Evolutionary conservation across 140 eudicot genomes (phyloP), one percentile per base, ranked within the genome.

Genomic region (Ambrosia hybrid): DNA sequence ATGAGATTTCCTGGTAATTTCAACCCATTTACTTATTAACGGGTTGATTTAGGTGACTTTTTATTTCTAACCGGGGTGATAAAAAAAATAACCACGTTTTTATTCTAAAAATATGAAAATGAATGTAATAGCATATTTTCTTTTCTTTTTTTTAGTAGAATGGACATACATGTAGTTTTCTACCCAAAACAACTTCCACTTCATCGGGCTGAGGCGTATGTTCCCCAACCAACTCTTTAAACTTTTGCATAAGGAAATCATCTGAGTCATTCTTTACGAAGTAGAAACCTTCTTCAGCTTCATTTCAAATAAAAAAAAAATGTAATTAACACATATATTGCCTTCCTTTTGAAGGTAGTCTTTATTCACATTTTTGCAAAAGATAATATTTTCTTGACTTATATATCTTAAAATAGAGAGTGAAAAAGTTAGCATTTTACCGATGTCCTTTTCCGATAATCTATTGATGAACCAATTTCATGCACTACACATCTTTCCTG

Each of bases 181-280:
- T 84, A 15, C 98, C 98, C 98, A 93, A 89, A 68, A 93, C 96
- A 62, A 93, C 98, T 81, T 93, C 98, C n/a, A 83, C 98, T 74
- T 82, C 98, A 38, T 82, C 86, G 30, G 89, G 88, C 21, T 43
- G 60, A 61, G 84, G 75, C 69, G 49, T 61, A 21, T 80, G 68
- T 55, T 86, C 87, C 66, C 93, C 98, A 39, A 84, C 79, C 17
- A 93, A 79, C 36, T 83, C 82, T 72, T 80, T 81, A 71, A 93
- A 93, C 72, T 85, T 85, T 67, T 85, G 83, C 76, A 76, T 75
- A 13, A 93, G 88, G 53, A 93, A 55, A 55, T 61, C 82, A 0
- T 89, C 56, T 5, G 83, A 77, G 38, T 90, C 82, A 15, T 58
- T 74, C 6, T 86, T 96, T 55, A 90, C 78, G 10, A 93, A 87